These are phyloP conservation scores for Lactarius tabidus DNA, from an alignment of 768 basidiomycete genomes.

Conservation along the genomic window DNA sequence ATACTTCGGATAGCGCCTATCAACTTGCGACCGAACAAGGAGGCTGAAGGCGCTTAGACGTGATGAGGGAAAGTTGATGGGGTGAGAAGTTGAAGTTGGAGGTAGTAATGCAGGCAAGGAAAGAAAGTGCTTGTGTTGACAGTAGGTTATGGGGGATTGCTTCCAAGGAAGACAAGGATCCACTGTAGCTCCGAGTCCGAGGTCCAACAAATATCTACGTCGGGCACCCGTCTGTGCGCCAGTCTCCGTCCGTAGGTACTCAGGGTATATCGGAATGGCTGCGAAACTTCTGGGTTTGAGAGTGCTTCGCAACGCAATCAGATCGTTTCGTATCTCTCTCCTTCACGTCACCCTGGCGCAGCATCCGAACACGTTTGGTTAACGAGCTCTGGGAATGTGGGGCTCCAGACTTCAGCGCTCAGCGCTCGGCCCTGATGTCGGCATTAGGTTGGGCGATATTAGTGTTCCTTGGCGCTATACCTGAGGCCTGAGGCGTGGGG, in stretches of 20 bases:
- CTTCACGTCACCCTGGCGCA: not conserved
- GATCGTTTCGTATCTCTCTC: not conserved
- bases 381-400: not conserved
- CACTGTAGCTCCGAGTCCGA: slow-evolving; percentile 18
- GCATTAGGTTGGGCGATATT: not conserved
- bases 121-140: not conserved
- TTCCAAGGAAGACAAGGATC: not conserved
- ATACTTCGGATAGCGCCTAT: slow-evolving; percentile 1
- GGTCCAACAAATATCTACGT: slow-evolving; percentile 12
- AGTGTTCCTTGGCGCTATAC: not conserved
- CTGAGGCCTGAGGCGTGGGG: not conserved
- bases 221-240: not conserved
- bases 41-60: not conserved
- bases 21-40: not conserved
- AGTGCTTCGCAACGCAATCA: not conserved
- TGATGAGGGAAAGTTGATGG: not conserved
- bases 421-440: not conserved
- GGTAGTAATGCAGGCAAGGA: not conserved
- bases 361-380: not conserved
- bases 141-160: not conserved
- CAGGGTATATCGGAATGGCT: not conserved
- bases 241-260: not conserved
- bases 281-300: not conserved
- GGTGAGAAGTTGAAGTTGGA: not conserved
- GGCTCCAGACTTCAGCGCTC: not conserved